These are phyloP conservation scores for Aspergillus floridensis DNA, from an alignment of 2,329 filamentous ascomycete species.

Conservation along the genomic window DNA sequence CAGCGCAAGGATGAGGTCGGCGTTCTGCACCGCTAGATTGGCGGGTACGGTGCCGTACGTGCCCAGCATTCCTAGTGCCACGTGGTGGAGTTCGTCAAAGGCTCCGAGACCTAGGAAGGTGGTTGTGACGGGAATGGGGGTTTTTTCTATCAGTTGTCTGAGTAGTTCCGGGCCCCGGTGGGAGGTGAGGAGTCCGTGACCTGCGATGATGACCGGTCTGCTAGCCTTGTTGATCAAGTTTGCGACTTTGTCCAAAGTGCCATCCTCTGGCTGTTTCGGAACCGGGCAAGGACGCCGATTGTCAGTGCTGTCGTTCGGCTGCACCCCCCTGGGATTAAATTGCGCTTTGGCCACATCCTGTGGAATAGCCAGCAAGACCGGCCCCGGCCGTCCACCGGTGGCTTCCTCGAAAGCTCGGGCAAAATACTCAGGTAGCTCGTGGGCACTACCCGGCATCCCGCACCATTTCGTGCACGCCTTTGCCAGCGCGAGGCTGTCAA, in stretches of 20 bases:
- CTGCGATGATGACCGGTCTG: constrained; percentile 88
- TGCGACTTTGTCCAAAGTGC: constrained; percentile 73
- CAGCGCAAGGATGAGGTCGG: constrained; percentile 87
- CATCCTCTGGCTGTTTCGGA: too few species aligned
- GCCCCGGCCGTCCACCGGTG: constrained; percentile 82
- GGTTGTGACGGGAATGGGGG: constrained; percentile 85
- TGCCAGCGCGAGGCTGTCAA: constrained; percentile 85
- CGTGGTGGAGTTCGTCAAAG: constrained; percentile 84
- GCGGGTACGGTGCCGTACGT: constrained; percentile 95
- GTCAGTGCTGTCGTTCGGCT: too few species aligned
- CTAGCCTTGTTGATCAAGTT: constrained; percentile 79
- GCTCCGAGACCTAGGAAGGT: constrained; percentile 86
- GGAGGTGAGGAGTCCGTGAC: constrained; percentile 75
- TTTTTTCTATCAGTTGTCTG: constrained; percentile 76
- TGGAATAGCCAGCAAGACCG: constrained; percentile 87
- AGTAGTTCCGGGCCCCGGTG: constrained; percentile 73
- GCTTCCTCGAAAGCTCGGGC: constrained; percentile 97
- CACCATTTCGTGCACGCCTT: constrained; percentile 97
- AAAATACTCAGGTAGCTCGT: constrained; percentile 81
- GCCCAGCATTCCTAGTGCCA: constrained; percentile 92
- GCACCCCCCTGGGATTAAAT: constrained; percentile 68
- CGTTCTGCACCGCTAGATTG: constrained; percentile 93
- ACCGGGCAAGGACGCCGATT: too few species aligned
- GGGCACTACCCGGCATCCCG: constrained; percentile 83
- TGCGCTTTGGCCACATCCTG: constrained; percentile 84